phyloP scores from a whole-genome alignment of 768 basidiomycete species.

The Tylopilus subfusipes region DNA sequence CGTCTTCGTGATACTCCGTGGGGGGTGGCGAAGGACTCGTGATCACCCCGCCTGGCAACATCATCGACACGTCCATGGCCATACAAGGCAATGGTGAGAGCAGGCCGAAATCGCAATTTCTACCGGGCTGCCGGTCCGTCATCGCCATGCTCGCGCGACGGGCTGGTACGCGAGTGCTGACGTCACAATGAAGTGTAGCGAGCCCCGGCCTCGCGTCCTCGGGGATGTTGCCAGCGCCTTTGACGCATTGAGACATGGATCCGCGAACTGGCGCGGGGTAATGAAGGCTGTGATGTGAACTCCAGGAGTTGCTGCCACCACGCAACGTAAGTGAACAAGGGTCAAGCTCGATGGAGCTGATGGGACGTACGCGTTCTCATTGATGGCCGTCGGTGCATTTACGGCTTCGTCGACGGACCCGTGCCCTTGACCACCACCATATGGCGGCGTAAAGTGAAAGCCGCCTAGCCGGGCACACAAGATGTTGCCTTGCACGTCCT shows the following conservation, averaged over 20 bases:
- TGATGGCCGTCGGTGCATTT: slow-evolving; percentile 27
- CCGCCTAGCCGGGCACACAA: slow-evolving; percentile 23
- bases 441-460: slow-evolving; percentile 25
- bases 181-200: slow-evolving; percentile 19
- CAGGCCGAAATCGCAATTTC: slow-evolving; percentile 4
- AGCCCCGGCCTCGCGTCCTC: slow-evolving; percentile 24
- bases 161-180: slow-evolving; percentile 13
- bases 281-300: slow-evolving; percentile 21
- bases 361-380: slow-evolving; percentile 23
- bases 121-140: slow-evolving; percentile 10
- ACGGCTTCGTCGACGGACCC: slow-evolving; percentile 18
- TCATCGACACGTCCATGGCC: slow-evolving; percentile 9
- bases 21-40: slow-evolving; percentile 22
- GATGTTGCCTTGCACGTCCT: slow-evolving; percentile 24
- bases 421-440: slow-evolving; percentile 7
- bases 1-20: slow-evolving; percentile 25
- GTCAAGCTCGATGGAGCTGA: slow-evolving; percentile 6
- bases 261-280: slow-evolving; percentile 25
- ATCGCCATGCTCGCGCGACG: slow-evolving; percentile 17
- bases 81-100: slow-evolving; percentile 15
- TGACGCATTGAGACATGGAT: slow-evolving; percentile 18
- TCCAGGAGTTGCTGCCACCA: slow-evolving; percentile 23
- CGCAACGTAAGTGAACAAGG: slow-evolving; percentile 22
- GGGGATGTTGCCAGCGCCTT: slow-evolving; percentile 14
- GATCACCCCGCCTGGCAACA: slow-evolving; percentile 13